These are phyloP conservation scores for Lichtheimia corymbifera DNA, from an alignment of 371 early-diverging fungal genomes.

Conservation along the genomic window DNA sequence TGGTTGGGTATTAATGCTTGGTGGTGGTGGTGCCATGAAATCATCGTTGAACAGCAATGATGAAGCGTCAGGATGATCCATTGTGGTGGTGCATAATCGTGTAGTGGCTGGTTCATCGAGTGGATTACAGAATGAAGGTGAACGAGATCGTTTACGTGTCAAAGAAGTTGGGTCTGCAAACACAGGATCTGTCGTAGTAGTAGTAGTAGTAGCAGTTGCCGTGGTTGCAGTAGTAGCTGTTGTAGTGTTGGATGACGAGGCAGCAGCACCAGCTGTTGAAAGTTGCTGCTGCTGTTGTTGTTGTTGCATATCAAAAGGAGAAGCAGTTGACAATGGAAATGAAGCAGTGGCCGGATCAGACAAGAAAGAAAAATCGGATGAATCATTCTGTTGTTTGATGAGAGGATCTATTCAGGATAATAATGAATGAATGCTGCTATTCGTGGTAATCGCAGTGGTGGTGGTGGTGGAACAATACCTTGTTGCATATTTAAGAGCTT, in stretches of 20 bases:
- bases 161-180: no score
- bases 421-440: no score
- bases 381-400: background rate
- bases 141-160: conserved; percentile 18
- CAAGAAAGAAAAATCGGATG: background rate
- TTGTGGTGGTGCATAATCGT: no score
- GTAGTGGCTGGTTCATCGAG: no score
- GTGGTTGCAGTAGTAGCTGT: background rate
- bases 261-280: background rate
- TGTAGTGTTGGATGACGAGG: background rate
- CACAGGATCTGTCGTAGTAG: no score
- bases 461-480: background rate
- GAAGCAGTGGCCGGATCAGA: background rate
- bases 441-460: no score
- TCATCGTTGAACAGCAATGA: no score
- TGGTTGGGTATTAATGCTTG: background rate
- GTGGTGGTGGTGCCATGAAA: no score
- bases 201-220: background rate
- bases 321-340: background rate
- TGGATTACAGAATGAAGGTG: conserved; percentile 9
- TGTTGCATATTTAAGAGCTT: conserved; percentile 24
- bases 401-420: no score
- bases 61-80: no score
- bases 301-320: background rate
- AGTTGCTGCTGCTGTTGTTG: background rate